Base-by-base conservation (phyloP, 148 eudicot species). In the Hydrangea macrophylla region DNA sequence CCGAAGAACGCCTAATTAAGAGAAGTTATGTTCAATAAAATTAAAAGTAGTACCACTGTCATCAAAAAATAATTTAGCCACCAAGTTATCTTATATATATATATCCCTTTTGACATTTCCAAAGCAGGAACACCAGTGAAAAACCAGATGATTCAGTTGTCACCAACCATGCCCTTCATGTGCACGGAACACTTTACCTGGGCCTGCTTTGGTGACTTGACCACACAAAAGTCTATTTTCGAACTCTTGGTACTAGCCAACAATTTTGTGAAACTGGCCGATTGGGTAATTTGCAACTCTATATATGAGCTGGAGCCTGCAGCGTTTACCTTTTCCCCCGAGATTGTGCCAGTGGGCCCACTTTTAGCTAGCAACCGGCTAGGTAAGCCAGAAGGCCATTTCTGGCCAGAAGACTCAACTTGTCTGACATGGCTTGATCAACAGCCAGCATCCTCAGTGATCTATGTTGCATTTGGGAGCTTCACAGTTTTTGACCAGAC, bases 331-430 rank as follows among this genome's bases (percentile, higher is more conserved):
- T 50, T 58, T 22, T 24, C 44, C 48, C 73, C 73, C 31, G 55
- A 69, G 26, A 62, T 62, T 24, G 5, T 58, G 24, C 78, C 78
- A 7, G 50, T 75, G 0, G 78, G 78, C 13, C 78, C 74, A 22
- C 73, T 75, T 55, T 37, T 56, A 50, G 69, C 78, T 1, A 56
- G 59, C 45, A 69, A 75, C 58, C 56, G 45, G 28, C 62, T 35
- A 6, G 57, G 67, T 18, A 55, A 54, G 6, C 39, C 50, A 69
- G 24, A 24, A 24, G 74, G 74, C 22, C 9, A 37, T 54, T 62
- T 61, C 48, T 70, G 74, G 74, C 50, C 50, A 18, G 61, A 70
- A 62, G 74, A 70, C 68, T 54, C 74, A 2, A 54, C 74, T 18
- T 70, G 74, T 37, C 51, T 67, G 30, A 28, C 26, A 37, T 67